A percentile compares a stretch with the other conserved stretches of the same genome.
phyloP scores from a whole-genome alignment of 805 yeast species.

The Komagataella pastoris region DNA sequence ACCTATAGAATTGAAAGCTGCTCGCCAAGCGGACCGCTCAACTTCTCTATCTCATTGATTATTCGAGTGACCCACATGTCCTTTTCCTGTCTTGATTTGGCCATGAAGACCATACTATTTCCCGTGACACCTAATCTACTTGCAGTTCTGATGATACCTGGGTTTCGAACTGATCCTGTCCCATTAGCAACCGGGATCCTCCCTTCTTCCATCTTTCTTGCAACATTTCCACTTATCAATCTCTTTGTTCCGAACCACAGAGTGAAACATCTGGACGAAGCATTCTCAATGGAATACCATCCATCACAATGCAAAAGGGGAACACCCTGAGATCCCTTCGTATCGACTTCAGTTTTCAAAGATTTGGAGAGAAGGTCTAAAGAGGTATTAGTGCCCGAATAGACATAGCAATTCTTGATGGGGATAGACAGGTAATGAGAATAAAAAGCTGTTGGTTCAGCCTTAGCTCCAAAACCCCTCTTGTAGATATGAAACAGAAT shows the following conservation, averaged over 20 bases:
- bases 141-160: constrained; percentile 27
- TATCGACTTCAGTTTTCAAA: constrained; percentile 22
- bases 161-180: constrained; percentile 6
- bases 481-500: constrained; percentile 38
- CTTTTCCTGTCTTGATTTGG: constrained; percentile 69
- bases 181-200: constrained; percentile 1
- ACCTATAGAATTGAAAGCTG: constrained; percentile 5
- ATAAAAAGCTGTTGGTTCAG: constrained; percentile 27
- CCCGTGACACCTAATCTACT: constrained; percentile 56
- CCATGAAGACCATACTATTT: constrained; percentile 57
- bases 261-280: constrained; percentile 63
- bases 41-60: constrained; percentile 30
- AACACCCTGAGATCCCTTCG: constrained; percentile 42
- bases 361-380: constrained; percentile 39
- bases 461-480: constrained; percentile 20
- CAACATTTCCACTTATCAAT: constrained; percentile 18
- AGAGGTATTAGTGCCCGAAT: constrained; percentile 53
- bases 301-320: constrained; percentile 78
- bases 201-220: background rate
- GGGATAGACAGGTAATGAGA: constrained; percentile 46
- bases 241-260: constrained; percentile 70
- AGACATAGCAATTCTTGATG: constrained; percentile 55
- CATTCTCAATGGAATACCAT: constrained; percentile 73
- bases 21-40: constrained; percentile 3
- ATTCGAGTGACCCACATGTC: constrained; percentile 64